These are phyloP conservation scores for Dioscorea dumetorum DNA, from an alignment of 106 monocot genomes.

Conservation along the genomic window DNA sequence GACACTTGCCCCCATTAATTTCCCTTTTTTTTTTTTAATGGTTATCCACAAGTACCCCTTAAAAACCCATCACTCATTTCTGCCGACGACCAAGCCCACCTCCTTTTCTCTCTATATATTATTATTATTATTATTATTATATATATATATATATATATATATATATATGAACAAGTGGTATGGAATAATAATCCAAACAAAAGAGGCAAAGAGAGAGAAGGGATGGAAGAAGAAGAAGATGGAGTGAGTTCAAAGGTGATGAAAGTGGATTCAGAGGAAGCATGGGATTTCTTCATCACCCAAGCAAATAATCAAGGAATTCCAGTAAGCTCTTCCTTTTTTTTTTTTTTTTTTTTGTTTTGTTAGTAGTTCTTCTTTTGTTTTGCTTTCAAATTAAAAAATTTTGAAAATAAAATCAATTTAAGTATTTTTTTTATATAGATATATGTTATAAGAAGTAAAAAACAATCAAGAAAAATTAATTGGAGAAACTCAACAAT, in stretches of 20 bases:
- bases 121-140: too few species aligned
- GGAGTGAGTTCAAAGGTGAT: constrained; percentile 31
- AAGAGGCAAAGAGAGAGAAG: not conserved
- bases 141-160: too few species aligned
- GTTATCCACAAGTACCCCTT: too few species aligned
- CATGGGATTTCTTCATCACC: constrained; percentile 43
- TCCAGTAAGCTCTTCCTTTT: constrained; percentile 38
- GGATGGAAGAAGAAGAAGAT: not conserved
- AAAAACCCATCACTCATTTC: too few species aligned
- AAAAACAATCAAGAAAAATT: not conserved
- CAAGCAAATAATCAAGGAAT: constrained; percentile 55
- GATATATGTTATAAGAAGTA: not conserved
- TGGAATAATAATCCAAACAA: too few species aligned
- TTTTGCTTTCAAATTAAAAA: too few species aligned
- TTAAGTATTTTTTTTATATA: not conserved
- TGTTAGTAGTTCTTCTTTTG: too few species aligned
- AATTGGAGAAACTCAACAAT: too few species aligned
- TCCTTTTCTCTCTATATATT: too few species aligned
- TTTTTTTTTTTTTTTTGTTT: constrained; percentile 3
- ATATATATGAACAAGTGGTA: not conserved
- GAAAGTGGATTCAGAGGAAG: constrained; percentile 57
- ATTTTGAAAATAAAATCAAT: not conserved
- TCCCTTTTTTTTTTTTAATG: too few species aligned
- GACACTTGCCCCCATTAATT: too few species aligned
- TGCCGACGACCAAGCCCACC: too few species aligned